Evolutionary conservation across 306 rosid species (phyloP).

Genomic region (Inga laurina): DNA sequence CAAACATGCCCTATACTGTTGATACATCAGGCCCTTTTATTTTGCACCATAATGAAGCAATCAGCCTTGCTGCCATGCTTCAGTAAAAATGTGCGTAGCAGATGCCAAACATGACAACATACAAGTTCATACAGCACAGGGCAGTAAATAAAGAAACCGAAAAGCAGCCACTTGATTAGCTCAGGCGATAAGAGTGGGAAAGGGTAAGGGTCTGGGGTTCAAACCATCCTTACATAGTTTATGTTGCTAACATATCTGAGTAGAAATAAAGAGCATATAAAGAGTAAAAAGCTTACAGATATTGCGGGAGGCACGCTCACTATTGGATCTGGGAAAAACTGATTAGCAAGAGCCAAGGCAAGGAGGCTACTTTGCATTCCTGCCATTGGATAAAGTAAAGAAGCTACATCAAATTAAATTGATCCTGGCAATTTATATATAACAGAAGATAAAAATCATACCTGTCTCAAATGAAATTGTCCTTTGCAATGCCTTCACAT

Average conservation of each 20-base stretch:
- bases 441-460: conserved; percentile 29
- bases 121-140: background rate
- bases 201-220: background rate
- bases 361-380: conserved; percentile 99
- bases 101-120: background rate
- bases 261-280: conserved; percentile 20
- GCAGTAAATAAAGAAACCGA: background rate
- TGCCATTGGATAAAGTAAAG: conserved; percentile 37
- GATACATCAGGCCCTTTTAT: conserved; percentile 2
- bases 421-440: conserved; percentile 8
- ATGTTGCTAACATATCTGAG: background rate
- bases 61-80: background rate
- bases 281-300: conserved; percentile 63
- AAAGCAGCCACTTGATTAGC: background rate
- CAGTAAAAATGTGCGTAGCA: conserved; percentile 18
- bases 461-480: conserved; percentile 95
- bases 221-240: background rate
- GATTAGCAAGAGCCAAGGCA: conserved; percentile 93
- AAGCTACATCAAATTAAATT: conserved; percentile 6
- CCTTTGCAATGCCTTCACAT: conserved; percentile 77
- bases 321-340: conserved; percentile 78
- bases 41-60: conserved; percentile 14
- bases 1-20: background rate
- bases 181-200: background rate
- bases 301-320: conserved; percentile 93